Evolutionary conservation across 371 early-diverging fungal genomes (phyloP), one percentile per base, ranked within the genome.

Genomic region (Blyttiomyces sp.): DNA sequence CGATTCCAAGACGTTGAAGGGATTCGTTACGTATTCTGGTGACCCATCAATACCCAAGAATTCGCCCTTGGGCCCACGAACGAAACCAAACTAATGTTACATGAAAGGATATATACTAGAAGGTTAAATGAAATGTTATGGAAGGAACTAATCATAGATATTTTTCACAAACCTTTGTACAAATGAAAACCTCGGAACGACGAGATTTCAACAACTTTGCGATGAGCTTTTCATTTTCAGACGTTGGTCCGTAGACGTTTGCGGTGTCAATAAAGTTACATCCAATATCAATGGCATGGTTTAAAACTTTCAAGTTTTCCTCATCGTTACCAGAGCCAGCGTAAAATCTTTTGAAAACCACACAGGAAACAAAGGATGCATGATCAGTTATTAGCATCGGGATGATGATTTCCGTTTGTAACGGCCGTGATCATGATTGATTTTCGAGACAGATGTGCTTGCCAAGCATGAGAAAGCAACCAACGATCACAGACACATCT

Each of bases 11-110:
- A 43, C 83, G 48, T 45, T 77, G 61, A 5, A 83, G 63, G 16
- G 74, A 76, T 71, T 45, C 26, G 65, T 73, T 13, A 84, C 79
- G 50, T 84, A 80, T 11, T 80, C 81, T 3, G 82, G 80, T 0
- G 59, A 68, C 2, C 83, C 81, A 44, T 57, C 31, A 26, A 76
- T 43, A 26, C 73, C 80, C 5, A 21, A 24, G 21, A 58, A 28
- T 36, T 58, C n/a, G 58, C 56, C 27, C 16, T 31, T 2, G 45
- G 30, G 42, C 63, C 63, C 26, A 64, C 77, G 59, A 77, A 77
- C 67, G 17, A 61, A 19, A 11, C 70, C 77, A 57, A 80, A 79
- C 67, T 46, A n/a, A n/a, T n/a, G n/a, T n/a, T n/a, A n/a, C n/a
- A n/a, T n/a, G n/a, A n/a, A n/a, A n/a, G n/a, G n/a, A n/a, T n/a